A percentile compares a stretch with the other conserved stretches of the same genome.
These are phyloP conservation scores for Jacaranda copaia DNA, from an alignment of 257 asterid species.

Conservation along the genomic window DNA sequence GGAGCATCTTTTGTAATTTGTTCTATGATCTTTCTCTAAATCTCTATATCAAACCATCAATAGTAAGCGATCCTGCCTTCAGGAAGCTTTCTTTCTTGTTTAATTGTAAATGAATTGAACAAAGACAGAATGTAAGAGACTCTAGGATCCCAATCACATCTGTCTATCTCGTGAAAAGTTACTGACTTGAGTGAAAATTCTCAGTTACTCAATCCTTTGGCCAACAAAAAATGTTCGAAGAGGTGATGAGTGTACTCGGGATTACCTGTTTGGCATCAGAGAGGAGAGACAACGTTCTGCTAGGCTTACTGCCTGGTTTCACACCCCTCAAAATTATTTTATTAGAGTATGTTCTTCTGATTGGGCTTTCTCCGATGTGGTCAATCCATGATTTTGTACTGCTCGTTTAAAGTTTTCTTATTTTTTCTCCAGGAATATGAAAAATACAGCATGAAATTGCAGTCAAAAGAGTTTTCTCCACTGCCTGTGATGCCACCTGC, in stretches of 20 bases:
- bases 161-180: slow-evolving; percentile 29
- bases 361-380: slow-evolving; percentile 22
- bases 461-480: slow-evolving; percentile 48
- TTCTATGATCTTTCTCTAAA: slow-evolving; percentile 1
- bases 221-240: slow-evolving; percentile 62
- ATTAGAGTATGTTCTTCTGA: slow-evolving; percentile 58
- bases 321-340: slow-evolving; percentile 85
- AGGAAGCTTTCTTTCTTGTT: slow-evolving; percentile 11
- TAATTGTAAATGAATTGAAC: slow-evolving; percentile 11
- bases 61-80: slow-evolving; percentile 1
- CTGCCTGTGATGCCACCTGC: slow-evolving; percentile 46
- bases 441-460: slow-evolving; percentile 58
- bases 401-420: slow-evolving; percentile 22
- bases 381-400: slow-evolving; percentile 21
- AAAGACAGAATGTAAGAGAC: background rate
- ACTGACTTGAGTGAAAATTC: slow-evolving; percentile 33
- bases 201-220: slow-evolving; percentile 94
- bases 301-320: slow-evolving; percentile 99
- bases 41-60: background rate
- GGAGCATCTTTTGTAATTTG: slow-evolving; percentile 13
- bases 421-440: slow-evolving; percentile 68
- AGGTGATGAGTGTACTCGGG: slow-evolving; percentile 91
- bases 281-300: slow-evolving; percentile 95
- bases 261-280: slow-evolving; percentile 85
- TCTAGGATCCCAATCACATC: slow-evolving; percentile 16